Evolutionary conservation across 305 asterid species (phyloP), one percentile per base, ranked within the genome.

Genomic region (Fraxinus angustifolia): DNA sequence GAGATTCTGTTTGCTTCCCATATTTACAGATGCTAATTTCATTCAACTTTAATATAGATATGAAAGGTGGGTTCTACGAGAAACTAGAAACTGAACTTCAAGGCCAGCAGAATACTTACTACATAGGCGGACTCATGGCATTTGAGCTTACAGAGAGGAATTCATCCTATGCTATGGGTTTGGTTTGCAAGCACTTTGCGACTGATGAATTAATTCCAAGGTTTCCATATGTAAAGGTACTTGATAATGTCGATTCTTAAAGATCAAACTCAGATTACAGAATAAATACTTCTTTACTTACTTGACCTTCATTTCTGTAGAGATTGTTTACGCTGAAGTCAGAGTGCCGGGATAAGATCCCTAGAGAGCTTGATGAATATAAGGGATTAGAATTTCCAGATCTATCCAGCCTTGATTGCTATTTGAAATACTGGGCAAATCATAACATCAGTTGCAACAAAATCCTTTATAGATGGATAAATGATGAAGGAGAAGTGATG

Each of bases 71-170:
- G 7, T 93, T 92, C 87, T 90, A 93, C 42, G 91, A 90, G 34
- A 91, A 82, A 81, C 70, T 92, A 79, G 97, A 93, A 80, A 87
- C 79, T 38, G 82, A 91, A 50, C 88, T 93, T 76, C 97, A 93
- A 81, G 97, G 97, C 67, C 89, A 90, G 86, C 77, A 86, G 35
- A 93, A 92, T 86, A 92, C 95, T 79, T 93, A 91, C 86, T 93
- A 90, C 75, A 81, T 91, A 34, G 97, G 97, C 26, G 97, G 97
- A 21, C 92, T 93, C 67, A 84, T 91, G 94, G 97, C 97, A 17
- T 93, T 93, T 88, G 97, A 93, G 87, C 91, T 93, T 10, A 92
- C 97, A 0, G 97, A 93, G 85, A 91, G 97, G 80, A 93, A 93
- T 77, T 91, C 97, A 42, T 75, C 95, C 10, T 93, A 93, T 23